A percentile compares a stretch with the other conserved stretches of the same genome.
Conservation (phyloP, 1,284 basidiomycete genomes). For the Sporisorium exsertum region DNA sequence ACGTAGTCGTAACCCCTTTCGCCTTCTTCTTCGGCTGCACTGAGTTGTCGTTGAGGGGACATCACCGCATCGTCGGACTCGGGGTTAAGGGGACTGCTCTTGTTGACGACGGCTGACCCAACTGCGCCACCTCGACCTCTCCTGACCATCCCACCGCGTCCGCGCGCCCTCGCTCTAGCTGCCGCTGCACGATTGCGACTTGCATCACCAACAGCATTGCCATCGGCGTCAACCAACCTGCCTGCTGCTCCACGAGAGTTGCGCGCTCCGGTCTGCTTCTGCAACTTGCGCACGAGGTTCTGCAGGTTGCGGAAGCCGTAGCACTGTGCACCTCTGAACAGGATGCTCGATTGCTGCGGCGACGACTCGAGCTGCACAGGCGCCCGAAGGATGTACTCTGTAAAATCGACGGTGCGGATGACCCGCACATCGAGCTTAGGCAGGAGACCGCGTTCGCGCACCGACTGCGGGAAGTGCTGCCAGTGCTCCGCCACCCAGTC, state of each 20-base stretch:
- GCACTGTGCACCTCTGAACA: slow-evolving; percentile 93
- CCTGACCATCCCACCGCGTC: slow-evolving; percentile 68
- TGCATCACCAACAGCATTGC: slow-evolving; percentile 18
- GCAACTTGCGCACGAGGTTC: slow-evolving; percentile 89
- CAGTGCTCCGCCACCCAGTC: slow-evolving; percentile 43
- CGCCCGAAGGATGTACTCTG: slow-evolving; percentile 73
- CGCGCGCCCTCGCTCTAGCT: slow-evolving; percentile 32
- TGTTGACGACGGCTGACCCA: slow-evolving; percentile 61
- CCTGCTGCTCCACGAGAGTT: slow-evolving; percentile 48
- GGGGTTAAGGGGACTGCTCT: slow-evolving; percentile 45
- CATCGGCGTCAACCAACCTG: slow-evolving; percentile 36
- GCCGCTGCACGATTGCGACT: slow-evolving; percentile 3
- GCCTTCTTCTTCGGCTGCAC: slow-evolving; percentile 59
- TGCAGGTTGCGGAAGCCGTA: slow-evolving; percentile 98
- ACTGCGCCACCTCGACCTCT: slow-evolving; percentile 74
- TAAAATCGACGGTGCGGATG: slow-evolving; percentile 73
- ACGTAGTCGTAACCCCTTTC: slow-evolving; percentile 88
- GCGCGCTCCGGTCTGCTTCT: slow-evolving; percentile 73
- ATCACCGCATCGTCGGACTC: slow-evolving; percentile 6
- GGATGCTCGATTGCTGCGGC: slow-evolving; percentile 67
- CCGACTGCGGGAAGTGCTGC: slow-evolving; percentile 17
- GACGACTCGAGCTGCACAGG: slow-evolving; percentile 11
- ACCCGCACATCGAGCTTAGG: slow-evolving; percentile 58
- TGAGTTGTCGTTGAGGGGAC: background rate
- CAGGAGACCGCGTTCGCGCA: slow-evolving; percentile 14